Base-by-base conservation (phyloP, 129 eudicot species). In the Ambrosia trifida region DNA sequence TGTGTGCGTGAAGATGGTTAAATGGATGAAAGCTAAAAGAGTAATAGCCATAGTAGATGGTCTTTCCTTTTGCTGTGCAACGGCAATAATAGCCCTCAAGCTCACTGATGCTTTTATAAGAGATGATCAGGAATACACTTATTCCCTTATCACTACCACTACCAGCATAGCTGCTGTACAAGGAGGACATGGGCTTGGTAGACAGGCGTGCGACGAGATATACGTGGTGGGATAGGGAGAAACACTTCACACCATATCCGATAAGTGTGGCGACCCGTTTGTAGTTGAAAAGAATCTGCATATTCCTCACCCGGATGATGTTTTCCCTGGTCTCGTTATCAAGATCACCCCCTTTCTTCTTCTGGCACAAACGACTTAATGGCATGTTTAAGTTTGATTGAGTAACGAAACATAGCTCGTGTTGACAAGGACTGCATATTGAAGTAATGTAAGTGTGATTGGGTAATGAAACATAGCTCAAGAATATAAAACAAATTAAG, bases 281-380 rank as follows among this genome's bases (percentile, higher is more conserved):
- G 83, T 88, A 0, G 88, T 88, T 5, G 95, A 85, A 68, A 74
- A 78, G 32, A 88, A 85, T 38, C 91, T 91, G 0, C 96, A 88
- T 72, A 88, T 88, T 45, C 88, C 85, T 50, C 88, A 88, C 30
- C 86, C 83, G 3, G 95, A 88, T 73, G 88, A 88, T 74, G 88
- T 85, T 31, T 88, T 78, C 58, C 89, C 96, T 0, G 91, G 93
- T 3, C 86, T 86, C 40, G 86, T 86, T 45, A 83, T 86, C 77
- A 83, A 83, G 83, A 83, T 86, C 66, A 67, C 82, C 54, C 85
- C n/a, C n/a, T n/a, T n/a, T n/a, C 80, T 69, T 62, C 70, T 52
- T 66, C 56, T 47, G 10, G 2, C 18, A 7, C 43, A 63, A 9
- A 7, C 33, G 7, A 7, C 10, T 17, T 67, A n/a, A 47, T 47